Conservation (phyloP, 2,329 filamentous ascomycete genomes). For the Sarocladiaceae sp. region DNA sequence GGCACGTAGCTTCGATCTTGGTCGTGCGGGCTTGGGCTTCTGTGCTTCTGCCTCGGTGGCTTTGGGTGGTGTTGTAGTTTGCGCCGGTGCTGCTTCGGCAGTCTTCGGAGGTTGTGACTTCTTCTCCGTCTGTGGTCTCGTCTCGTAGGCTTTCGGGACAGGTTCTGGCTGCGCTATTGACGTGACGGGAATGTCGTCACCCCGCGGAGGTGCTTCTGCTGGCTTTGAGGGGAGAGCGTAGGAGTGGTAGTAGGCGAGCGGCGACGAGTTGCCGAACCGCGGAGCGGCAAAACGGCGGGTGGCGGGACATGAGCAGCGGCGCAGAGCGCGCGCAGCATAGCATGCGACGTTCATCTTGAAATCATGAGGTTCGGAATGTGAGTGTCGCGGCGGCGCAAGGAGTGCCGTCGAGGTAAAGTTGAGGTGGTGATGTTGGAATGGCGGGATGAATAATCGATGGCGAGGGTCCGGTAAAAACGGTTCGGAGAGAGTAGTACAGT, state of each 20-base stretch:
- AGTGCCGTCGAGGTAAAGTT: background rate
- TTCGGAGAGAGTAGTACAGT: background rate
- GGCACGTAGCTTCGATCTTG: constrained; percentile 42
- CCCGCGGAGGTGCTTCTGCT: constrained; percentile 34
- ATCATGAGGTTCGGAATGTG: constrained; percentile 18
- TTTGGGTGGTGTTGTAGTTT: constrained; percentile 15
- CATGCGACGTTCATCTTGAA: constrained; percentile 38
- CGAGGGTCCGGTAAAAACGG: constrained; percentile 5
- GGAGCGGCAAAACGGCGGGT: constrained; percentile 19
- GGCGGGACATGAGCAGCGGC: constrained; percentile 25
- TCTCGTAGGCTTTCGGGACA: constrained; percentile 49
- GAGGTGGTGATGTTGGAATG: constrained; percentile 8
- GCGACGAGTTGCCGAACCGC: constrained; percentile 38
- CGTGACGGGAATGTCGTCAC: constrained; percentile 40
- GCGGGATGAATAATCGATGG: constrained; percentile 6
- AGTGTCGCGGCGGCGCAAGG: background rate
- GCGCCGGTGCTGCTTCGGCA: constrained; percentile 13
- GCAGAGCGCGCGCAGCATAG: constrained; percentile 31
- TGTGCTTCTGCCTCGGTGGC: constrained; percentile 63
- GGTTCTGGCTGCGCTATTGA: constrained; percentile 41
- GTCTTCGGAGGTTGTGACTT: constrained; percentile 19
- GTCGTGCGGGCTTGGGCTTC: constrained; percentile 55
- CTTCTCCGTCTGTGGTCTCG: constrained; percentile 35
- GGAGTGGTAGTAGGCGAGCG: constrained; percentile 43
- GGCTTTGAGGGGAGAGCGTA: constrained; percentile 44